Percentiles rank a stretch among this genome's conserved stretches.
Conservation (phyloP, 2,329 filamentous ascomycete species). For the Aspergillus proliferans region DNA sequence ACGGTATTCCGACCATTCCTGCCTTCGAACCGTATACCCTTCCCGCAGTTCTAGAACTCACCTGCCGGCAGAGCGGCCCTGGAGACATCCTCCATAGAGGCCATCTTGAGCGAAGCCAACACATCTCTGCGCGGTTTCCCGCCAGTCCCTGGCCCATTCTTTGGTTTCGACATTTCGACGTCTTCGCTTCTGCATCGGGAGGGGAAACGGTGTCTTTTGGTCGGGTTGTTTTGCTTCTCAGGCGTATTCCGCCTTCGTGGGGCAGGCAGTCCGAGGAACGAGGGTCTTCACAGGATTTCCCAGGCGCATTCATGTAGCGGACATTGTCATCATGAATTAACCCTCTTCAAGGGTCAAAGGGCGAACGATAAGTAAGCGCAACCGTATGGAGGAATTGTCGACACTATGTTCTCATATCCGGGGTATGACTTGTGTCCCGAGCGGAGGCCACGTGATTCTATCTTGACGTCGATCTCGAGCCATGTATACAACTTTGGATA, state of each 20-base stretch:
- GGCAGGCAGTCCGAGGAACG: not conserved
- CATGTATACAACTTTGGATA: too few relatives aligned
- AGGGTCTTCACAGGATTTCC: too few relatives aligned
- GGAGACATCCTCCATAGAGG: conserved; percentile 66
- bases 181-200: conserved; percentile 22
- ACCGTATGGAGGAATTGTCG: too few relatives aligned
- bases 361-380: too few relatives aligned
- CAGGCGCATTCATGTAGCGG: too few relatives aligned
- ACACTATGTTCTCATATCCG: too few relatives aligned
- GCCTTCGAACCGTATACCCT: not conserved
- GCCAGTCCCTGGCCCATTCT: conserved; percentile 34
- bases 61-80: conserved; percentile 78
- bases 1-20: not conserved
- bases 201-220: conserved; percentile 1
- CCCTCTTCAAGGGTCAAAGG: too few relatives aligned
- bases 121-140: conserved; percentile 47
- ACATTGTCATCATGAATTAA: too few relatives aligned
- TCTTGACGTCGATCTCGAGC: too few relatives aligned
- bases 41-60: conserved; percentile 35
- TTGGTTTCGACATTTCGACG: conserved; percentile 44
- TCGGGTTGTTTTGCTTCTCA: not conserved
- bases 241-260: conserved; percentile 1
- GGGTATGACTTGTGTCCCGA: too few relatives aligned
- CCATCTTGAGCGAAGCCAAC: conserved; percentile 69
- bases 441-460: too few relatives aligned